Conservation (phyloP, 116 monocot species). For the Dioscorea cayenensis region DNA sequence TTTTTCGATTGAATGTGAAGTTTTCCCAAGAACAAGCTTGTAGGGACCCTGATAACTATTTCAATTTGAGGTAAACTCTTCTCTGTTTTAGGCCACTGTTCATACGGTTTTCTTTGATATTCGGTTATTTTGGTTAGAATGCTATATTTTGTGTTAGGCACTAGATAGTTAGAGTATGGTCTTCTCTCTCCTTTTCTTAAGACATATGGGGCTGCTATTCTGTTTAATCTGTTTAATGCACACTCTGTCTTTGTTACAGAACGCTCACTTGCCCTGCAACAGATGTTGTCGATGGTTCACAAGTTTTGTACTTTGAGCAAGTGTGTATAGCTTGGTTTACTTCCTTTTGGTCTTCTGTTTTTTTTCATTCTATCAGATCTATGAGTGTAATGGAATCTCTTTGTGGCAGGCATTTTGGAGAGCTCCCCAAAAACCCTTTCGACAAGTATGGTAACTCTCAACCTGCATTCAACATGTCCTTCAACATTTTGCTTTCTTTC, state of each 20-base stretch:
- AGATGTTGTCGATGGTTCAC: constrained; percentile 91
- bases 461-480: constrained; percentile 5
- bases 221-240: no score
- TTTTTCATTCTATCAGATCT: neutral
- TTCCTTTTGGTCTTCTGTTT: neutral
- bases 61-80: constrained; percentile 63
- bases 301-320: constrained; percentile 86
- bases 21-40: constrained; percentile 79
- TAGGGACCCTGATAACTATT: constrained; percentile 70
- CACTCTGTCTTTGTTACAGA: constrained; percentile 19
- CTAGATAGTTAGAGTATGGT: no score
- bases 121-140: no score
- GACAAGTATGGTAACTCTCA: constrained; percentile 63
- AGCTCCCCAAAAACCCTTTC: constrained; percentile 84
- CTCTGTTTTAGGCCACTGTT: neutral
- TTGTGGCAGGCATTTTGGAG: constrained; percentile 86
- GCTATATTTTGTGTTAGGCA: no score
- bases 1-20: constrained; percentile 22
- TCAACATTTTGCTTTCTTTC: neutral
- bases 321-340: constrained; percentile 26
- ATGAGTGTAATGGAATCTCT: neutral
- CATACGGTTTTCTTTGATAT: neutral
- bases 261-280: constrained; percentile 82
- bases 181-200: no score
- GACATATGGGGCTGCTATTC: no score